Base-by-base conservation (phyloP, 2,329 filamentous ascomycete genomes). In the Samsoniella hepiali region DNA sequence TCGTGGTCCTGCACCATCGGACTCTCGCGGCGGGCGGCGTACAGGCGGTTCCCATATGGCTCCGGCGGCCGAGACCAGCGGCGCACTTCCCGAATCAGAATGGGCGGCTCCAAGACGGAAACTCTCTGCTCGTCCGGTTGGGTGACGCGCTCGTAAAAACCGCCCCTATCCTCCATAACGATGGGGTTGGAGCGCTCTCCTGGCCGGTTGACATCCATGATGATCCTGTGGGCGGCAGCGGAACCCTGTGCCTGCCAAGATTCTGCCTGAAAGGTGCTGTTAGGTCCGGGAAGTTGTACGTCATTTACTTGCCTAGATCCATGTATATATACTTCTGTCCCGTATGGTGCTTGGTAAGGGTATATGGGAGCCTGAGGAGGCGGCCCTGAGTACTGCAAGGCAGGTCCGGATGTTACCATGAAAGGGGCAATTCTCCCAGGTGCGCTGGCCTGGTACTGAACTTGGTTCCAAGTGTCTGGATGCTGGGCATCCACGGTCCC, bases 81-180 rank as follows among this genome's bases (percentile, higher is more conserved):
- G 15, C 60, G 64, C 11, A 63, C 66, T 38, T 62, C 63, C 13
- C 66, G 47, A 29, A 68, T 47, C n/a, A 66, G 44, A 3, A 68
- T 65, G 40, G 65, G 63, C 10, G 62, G 54, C 51, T 67, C 58
- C 31, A 64, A 60, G 40, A 60, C 62, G 38, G 67, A 63, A n/a
- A 65, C 62, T 13, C 64, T 53, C 29, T 58, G 57, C 29, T 65
- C 34, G n/a, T 58, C 61, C 47, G 59, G 61, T 59, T 40, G 66
- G 63, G 67, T 65, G 42, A 77, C 69, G 63, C 72, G 74, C 65
- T 75, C 76, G 65, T 69, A 75, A 60, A 77, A 76, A 17, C 74
- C 74, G 62, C 74, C 75, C 36, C 75, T 71, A 67, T 78, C 74
- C 65, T 78, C 75, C 76, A 79, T 78, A 66, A 77, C 60, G 54